Percentiles rank a stretch among this genome's conserved stretches.
Evolutionary conservation across 2,329 filamentous ascomycete genomes (phyloP).

Genomic region (Talaromyces sp.): DNA sequence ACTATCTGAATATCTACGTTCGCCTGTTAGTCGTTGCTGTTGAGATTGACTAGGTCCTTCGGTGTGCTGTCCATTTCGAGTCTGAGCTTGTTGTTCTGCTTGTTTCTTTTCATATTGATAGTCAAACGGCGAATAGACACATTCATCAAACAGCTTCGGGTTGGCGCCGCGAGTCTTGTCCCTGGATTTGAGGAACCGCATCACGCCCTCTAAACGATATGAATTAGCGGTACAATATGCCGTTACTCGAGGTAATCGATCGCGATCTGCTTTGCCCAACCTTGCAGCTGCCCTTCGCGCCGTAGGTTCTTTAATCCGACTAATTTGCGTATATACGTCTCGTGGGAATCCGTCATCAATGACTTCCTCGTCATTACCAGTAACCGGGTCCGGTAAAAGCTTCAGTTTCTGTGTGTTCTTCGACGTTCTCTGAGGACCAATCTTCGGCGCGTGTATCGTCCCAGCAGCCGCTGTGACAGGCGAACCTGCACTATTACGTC

Average conservation of each 20-base stretch:
- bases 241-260: constrained; percentile 82
- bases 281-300: constrained; percentile 87
- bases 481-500: constrained; percentile 78
- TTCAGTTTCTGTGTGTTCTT: constrained; percentile 97
- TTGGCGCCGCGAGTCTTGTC: constrained; percentile 72
- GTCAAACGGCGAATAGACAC: constrained; percentile 91
- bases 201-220: constrained; percentile 84
- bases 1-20: constrained; percentile 67
- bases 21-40: constrained; percentile 41
- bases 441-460: constrained; percentile 59
- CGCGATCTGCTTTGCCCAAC: constrained; percentile 87
- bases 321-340: constrained; percentile 97
- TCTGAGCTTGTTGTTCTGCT: constrained; percentile 29
- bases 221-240: constrained; percentile 94
- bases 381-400: constrained; percentile 85
- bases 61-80: constrained; percentile 35
- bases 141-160: constrained; percentile 94
- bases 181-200: constrained; percentile 86
- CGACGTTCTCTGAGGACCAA: constrained; percentile 90
- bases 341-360: constrained; percentile 84
- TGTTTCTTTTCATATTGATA: constrained; percentile 59
- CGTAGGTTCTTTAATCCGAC: constrained; percentile 92
- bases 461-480: constrained; percentile 44
- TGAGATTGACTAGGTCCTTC: constrained; percentile 22
- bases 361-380: constrained; percentile 73